Base-by-base conservation (phyloP, 2,329 filamentous ascomycete species). In the Cryphonectria radicalis region DNA sequence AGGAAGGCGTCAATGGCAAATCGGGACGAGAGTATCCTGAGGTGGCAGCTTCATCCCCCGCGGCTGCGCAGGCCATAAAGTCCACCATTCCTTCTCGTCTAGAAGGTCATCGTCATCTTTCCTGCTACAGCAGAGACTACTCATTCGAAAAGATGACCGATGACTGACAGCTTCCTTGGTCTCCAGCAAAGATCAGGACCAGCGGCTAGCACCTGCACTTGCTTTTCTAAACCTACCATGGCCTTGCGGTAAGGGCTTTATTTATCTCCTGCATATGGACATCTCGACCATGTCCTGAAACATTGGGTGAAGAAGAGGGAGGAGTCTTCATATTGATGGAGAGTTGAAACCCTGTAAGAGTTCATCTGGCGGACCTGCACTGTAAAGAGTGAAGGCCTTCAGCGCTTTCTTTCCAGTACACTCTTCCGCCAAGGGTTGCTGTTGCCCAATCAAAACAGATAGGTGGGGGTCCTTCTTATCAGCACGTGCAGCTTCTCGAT, bases 391-490 rank as follows among this genome's bases (percentile, higher is more conserved):
- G 35, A 40, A 62, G 32, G 19, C 28, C 59, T 40, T 19, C 19
- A 62, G 13, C 14, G 55, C 28, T 35, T 62, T 22, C 28, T 35
- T 62, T 22, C 22, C 7, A n/a, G 55, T 59, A 35, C 42, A 28
- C 14, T 14, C 28, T 42, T 63, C n/a, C n/a, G 19, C 19, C 35
- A 1, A 10, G 14, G 40, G 28, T 19, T 46, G 42, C 11, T 10
- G 10, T 35, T 35, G 42, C 17, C 63, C 25, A 65, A 65, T 65
- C 42, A 65, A 25, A 32, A 22, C 11, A 19, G 4, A 50, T 13
- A 19, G 17, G 63, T 65, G 63, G 63, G 43, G 63, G 43, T 50
- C 42, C 3, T 10, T 53, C 63, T 65, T 65, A 65, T 65, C 63
- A 65, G 63, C 63, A 65, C 63, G 63, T 65, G 63, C 43, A 25